Evolutionary conservation across 208 protist species (phyloP).

Genomic region (Leishmania arabica): DNA sequence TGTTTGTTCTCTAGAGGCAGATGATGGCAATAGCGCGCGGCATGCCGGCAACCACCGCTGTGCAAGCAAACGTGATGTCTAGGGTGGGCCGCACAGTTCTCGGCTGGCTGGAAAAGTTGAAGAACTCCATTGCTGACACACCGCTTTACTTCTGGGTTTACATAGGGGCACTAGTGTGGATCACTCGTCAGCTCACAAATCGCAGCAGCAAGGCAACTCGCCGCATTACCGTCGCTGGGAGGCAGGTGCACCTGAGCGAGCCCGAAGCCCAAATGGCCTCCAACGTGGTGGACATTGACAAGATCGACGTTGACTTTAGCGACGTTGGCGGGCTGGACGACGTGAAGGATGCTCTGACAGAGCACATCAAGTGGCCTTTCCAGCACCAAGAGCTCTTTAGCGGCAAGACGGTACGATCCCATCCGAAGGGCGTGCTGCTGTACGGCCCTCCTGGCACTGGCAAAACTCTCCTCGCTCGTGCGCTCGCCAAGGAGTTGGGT

Average conservation of each 20-base stretch:
- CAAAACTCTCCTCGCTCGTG: slow-evolving; percentile 99
- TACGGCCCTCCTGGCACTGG: slow-evolving; percentile 99
- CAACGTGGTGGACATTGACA: slow-evolving; percentile 67
- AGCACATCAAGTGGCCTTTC: slow-evolving; percentile 90
- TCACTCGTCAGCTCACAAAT: slow-evolving; percentile 53
- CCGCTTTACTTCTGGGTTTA: slow-evolving; percentile 80
- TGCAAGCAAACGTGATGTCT: slow-evolving; percentile 25
- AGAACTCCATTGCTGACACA: slow-evolving; percentile 37
- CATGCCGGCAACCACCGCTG: slow-evolving; percentile 8
- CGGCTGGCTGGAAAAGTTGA: slow-evolving; percentile 24
- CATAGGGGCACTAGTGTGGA: slow-evolving; percentile 60
- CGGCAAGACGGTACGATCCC: slow-evolving; percentile 82
- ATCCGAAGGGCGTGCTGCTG: slow-evolving; percentile 99
- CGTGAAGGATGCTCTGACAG: slow-evolving; percentile 69
- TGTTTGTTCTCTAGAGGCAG: neutral
- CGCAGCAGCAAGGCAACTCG: slow-evolving; percentile 40
- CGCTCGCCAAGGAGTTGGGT: slow-evolving; percentile 98
- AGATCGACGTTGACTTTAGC: slow-evolving; percentile 64
- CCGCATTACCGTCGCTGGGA: slow-evolving; percentile 47
- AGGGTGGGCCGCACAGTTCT: slow-evolving; percentile 28
- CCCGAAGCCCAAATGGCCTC: slow-evolving; percentile 72
- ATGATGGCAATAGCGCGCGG: slow-evolving; percentile 31
- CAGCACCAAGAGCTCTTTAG: slow-evolving; percentile 74
- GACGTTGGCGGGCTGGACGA: slow-evolving; percentile 80
- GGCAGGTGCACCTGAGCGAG: slow-evolving; percentile 45